These are phyloP conservation scores for Phytophthora citrophthora DNA, from an alignment of 352 stramenopile species.

Conservation along the genomic window DNA sequence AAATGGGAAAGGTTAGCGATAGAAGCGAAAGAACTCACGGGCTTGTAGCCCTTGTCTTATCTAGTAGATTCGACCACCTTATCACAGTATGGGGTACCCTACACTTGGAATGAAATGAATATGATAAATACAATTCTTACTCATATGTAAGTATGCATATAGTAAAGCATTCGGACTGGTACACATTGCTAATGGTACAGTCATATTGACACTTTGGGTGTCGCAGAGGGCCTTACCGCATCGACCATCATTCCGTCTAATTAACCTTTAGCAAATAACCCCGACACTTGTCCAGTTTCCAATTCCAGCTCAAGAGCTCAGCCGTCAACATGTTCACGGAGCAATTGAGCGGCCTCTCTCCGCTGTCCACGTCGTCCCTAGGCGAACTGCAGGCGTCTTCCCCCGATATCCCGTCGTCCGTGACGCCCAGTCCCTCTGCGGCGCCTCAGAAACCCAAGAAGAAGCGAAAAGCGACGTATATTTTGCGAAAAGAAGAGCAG, in stretches of 20 bases:
- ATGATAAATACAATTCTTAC: too few species aligned
- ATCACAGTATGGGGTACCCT: too few species aligned
- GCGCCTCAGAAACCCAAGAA: conserved; percentile 19
- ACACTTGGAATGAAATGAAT: too few species aligned
- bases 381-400: background rate
- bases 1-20: conserved; percentile 41
- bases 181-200: too few species aligned
- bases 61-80: background rate
- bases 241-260: too few species aligned
- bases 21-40: conserved; percentile 39
- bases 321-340: conserved; percentile 11
- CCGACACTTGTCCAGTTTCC: conserved; percentile 1
- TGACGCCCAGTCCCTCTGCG: background rate
- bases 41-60: conserved; percentile 3
- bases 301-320: background rate
- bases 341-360: conserved; percentile 3
- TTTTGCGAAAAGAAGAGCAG: conserved; percentile 50
- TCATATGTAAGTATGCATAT: too few species aligned
- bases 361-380: conserved; percentile 1
- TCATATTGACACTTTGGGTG: too few species aligned
- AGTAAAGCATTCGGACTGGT: too few species aligned
- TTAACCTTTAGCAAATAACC: background rate
- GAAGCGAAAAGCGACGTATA: conserved; percentile 41
- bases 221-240: too few species aligned
- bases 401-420: background rate